These are phyloP conservation scores for Yarrowia divulgata DNA, from an alignment of 805 yeast species.

Conservation along the genomic window DNA sequence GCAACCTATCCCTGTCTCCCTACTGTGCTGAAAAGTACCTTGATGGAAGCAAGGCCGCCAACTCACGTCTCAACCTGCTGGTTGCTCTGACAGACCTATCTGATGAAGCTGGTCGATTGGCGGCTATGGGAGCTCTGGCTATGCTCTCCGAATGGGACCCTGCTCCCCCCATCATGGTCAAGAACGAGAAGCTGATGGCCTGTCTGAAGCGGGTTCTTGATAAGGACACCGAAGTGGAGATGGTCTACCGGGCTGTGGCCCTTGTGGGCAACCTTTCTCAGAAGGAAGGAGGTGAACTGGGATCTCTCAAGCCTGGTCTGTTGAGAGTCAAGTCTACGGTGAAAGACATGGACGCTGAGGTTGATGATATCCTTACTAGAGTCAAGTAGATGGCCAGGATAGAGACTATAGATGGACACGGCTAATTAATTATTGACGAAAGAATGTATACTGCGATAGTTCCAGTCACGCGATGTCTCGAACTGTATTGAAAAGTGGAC, in stretches of 20 bases:
- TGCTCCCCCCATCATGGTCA: conserved; percentile 48
- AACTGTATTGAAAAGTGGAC: conserved; percentile 2
- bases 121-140: conserved; percentile 54
- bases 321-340: conserved; percentile 5
- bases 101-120: conserved; percentile 49
- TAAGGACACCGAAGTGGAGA: conserved; percentile 45
- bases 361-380: conserved; percentile 15
- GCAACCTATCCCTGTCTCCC: conserved; percentile 60
- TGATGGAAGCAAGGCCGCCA: conserved; percentile 47
- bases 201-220: conserved; percentile 44
- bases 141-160: conserved; percentile 51
- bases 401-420: background rate
- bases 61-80: conserved; percentile 47
- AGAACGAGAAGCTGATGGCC: conserved; percentile 45
- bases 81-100: conserved; percentile 49
- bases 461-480: conserved; percentile 26
- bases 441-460: background rate
- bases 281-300: background rate
- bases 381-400: background rate
- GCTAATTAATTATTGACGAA: background rate
- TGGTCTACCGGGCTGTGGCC: conserved; percentile 48
- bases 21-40: conserved; percentile 51
- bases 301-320: background rate
- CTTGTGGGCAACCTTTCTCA: conserved; percentile 44
- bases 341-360: conserved; percentile 5